Base-by-base conservation (phyloP, 75 land plant genomes). In the Cupressus sempervirens region DNA sequence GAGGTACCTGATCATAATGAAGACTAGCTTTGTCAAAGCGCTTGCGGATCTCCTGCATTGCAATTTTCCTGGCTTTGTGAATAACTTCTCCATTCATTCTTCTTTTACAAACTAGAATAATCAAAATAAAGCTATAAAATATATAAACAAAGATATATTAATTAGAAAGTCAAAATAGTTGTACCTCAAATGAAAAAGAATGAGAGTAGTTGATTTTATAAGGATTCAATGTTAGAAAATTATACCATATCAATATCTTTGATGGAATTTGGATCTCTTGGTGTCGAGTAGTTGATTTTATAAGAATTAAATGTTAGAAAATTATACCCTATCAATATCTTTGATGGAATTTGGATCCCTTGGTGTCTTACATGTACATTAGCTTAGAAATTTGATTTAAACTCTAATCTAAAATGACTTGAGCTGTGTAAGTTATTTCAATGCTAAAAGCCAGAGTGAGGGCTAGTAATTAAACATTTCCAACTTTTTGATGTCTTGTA, bases 11-110 rank as follows among this genome's bases (percentile, higher is more conserved):
- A 83, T 98, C 99, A 91, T 96, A 98, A 3, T 90, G 86, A 83
- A 96, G 90, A 84, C 93, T 94, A 83, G 98, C 97, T 85, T 95
- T 98, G 86, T 96, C 99, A 92, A 98, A 98, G 58, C 96, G 95
- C 90, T 95, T 98, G 30, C 98, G 88, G 41, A 94, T 94, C 88
- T 98, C 99, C 99, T 97, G 95, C 92, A 91, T 26, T 29, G 58
- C 16, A 38, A 23, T 58, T 53, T 56, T 20, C 13, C 84, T n/a
- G 36, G 26, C 36, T 62, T 20, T 23, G 20, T 20, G 11, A 83
- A 83, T 3, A 56, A 58, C 84, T 56, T 56, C 35, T 72, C 74
- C n/a, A 45, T 7, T 38, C 79, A 36, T 79, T 30, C 48, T 72
- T 67, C 26, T 83, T 41, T 83, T 14, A 38, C 30, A 52, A 83